Conservation (phyloP, 352 stramenopile species). For the Globisporangium abappressorium region DNA sequence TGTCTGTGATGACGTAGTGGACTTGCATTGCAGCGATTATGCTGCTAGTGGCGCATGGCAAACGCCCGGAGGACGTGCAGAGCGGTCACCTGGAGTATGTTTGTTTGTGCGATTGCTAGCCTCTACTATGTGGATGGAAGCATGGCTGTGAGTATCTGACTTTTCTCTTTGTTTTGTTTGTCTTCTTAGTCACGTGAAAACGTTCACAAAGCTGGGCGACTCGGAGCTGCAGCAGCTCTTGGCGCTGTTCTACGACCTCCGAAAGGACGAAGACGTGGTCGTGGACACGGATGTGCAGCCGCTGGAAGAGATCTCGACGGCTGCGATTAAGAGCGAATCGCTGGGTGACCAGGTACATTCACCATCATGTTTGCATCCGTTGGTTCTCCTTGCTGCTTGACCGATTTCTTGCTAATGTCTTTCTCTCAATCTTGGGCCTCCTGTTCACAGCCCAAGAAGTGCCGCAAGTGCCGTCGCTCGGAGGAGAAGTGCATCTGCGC, state of each 20-base stretch:
- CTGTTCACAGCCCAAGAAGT: slow-evolving; percentile 31
- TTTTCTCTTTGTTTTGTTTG: background rate
- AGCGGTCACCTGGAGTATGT: slow-evolving; percentile 44
- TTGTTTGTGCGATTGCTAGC: background rate
- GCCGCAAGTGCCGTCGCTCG: slow-evolving; percentile 68
- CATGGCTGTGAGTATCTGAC: slow-evolving; percentile 4
- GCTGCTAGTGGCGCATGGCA: slow-evolving; percentile 58
- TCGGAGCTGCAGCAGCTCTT: slow-evolving; percentile 68
- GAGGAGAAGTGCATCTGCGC: slow-evolving; percentile 63
- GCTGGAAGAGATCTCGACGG: slow-evolving; percentile 21
- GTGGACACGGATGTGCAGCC: slow-evolving; percentile 54
- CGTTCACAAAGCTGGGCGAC: slow-evolving; percentile 58
- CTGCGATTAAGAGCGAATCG: slow-evolving; percentile 13
- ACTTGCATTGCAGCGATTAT: slow-evolving; percentile 61
- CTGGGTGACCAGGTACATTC: slow-evolving; percentile 6
- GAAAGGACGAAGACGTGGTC: slow-evolving; percentile 50
- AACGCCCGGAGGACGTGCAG: slow-evolving; percentile 35
- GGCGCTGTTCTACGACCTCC: slow-evolving; percentile 60
- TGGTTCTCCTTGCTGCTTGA: background rate
- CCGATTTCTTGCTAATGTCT: background rate
- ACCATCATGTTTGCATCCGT: background rate
- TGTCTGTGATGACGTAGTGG: slow-evolving; percentile 39
- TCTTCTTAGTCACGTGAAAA: slow-evolving; percentile 30
- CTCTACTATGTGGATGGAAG: background rate
- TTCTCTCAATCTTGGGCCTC: background rate